Percentiles rank a stretch among this genome's conserved stretches.
Conservation (phyloP, 208 protist species). For the Crithidia mellificae region DNA sequence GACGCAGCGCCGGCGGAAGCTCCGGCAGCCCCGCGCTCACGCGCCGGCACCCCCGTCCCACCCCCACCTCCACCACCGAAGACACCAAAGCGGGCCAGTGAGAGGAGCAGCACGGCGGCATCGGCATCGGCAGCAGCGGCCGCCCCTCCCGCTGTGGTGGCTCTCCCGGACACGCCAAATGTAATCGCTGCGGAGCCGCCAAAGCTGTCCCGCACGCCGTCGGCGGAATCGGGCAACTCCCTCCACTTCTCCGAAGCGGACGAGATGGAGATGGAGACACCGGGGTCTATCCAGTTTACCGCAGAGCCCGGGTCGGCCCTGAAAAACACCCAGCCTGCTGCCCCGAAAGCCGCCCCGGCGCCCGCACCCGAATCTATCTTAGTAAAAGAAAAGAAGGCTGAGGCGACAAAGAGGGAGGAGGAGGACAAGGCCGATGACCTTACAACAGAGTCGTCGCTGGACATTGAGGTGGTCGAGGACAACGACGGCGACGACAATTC, state of each 20-base stretch:
- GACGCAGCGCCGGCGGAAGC: neutral
- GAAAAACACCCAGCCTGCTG: neutral
- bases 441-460: constrained; percentile 15
- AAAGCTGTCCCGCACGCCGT: neutral
- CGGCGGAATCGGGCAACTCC: constrained; percentile 7
- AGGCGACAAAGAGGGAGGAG: neutral
- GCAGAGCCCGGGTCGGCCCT: constrained; percentile 9
- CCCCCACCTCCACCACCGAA: neutral
- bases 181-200: neutral
- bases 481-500: neutral
- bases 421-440: constrained; percentile 1
- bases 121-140: neutral
- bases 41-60: neutral
- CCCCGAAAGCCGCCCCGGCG: neutral
- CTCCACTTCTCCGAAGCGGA: constrained; percentile 12
- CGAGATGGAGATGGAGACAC: constrained; percentile 9
- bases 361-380: neutral
- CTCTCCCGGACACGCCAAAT: neutral
- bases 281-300: constrained; percentile 13
- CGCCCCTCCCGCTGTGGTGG: too few relatives aligned
- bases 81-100: neutral
- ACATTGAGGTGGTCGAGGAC: constrained; percentile 20
- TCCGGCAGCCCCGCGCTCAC: neutral
- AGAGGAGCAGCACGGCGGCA: neutral
- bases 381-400: neutral